Evolutionary conservation across 345 rosid genomes (phyloP).

Genomic region (Eucalyptus fibrosa): DNA sequence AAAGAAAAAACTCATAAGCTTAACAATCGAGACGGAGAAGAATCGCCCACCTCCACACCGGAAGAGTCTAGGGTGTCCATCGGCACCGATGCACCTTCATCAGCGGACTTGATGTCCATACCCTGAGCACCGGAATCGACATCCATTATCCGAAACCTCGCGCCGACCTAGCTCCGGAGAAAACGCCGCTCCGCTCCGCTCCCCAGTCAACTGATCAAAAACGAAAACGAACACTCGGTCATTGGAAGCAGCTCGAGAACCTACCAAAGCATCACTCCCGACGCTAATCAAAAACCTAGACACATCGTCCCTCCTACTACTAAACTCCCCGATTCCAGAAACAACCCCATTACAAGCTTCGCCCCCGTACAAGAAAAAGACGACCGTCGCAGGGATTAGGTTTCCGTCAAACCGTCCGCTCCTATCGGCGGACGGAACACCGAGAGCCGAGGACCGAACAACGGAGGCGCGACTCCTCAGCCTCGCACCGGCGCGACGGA

Average conservation of each 20-base stretch:
- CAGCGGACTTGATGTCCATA: constrained; percentile 11
- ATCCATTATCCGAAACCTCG: constrained; percentile 16
- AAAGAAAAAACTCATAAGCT: neutral
- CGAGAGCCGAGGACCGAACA: neutral
- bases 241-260: neutral
- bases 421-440: neutral
- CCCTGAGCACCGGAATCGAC: constrained; percentile 19
- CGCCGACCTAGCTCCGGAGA: neutral
- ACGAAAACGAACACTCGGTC: neutral
- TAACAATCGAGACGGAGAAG: neutral
- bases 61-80: constrained; percentile 37
- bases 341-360: neutral
- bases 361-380: neutral
- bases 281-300: neutral
- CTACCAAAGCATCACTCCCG: neutral
- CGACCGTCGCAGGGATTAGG: neutral
- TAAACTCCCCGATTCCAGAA: neutral
- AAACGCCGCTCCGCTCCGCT: neutral
- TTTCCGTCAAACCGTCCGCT: neutral
- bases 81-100: constrained; percentile 14
- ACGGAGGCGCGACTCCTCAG: neutral
- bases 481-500: neutral
- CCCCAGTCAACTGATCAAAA: neutral
- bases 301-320: neutral
- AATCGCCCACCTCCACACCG: constrained; percentile 1